These are phyloP conservation scores for Ulvella scutata DNA, from an alignment of 139 green algal species.

Conservation along the genomic window DNA sequence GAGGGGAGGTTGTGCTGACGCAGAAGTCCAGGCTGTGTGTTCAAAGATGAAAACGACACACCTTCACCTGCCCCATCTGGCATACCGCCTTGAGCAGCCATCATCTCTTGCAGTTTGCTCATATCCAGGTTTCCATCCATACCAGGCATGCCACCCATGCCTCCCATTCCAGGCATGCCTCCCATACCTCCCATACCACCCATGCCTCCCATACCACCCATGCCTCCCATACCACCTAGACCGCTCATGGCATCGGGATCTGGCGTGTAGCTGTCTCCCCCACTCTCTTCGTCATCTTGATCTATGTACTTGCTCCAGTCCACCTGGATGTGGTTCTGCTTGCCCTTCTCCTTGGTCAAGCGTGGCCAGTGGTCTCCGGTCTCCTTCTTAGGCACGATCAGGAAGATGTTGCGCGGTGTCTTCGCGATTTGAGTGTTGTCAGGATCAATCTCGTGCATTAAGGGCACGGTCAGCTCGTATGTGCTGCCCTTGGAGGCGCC, in stretches of 20 bases:
- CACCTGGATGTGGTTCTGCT: conserved; percentile 1
- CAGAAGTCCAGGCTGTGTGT: too few species aligned
- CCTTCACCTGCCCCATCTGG: neutral
- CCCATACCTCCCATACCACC: neutral
- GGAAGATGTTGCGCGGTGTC: neutral
- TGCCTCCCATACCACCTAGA: neutral
- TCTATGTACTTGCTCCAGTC: neutral
- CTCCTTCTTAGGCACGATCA: neutral
- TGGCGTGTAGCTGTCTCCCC: neutral
- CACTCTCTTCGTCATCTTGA: conserved; percentile 4
- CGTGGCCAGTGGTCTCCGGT: neutral
- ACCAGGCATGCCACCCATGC: neutral
- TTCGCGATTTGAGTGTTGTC: neutral
- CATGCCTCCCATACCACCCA: neutral
- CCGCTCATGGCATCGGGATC: neutral
- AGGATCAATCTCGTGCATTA: neutral
- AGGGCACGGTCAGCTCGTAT: neutral
- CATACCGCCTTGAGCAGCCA: neutral
- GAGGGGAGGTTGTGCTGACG: too few species aligned
- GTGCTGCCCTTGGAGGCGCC: neutral
- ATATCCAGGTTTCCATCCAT: neutral
- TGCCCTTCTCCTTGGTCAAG: neutral
- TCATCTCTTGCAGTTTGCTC: conserved; percentile 1
- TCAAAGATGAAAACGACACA: too few species aligned
- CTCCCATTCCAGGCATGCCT: neutral